Evolutionary conservation across 768 basidiomycete genomes (phyloP), one percentile per base, ranked within the genome.

Genomic region (Tricholoma furcatifolium): DNA sequence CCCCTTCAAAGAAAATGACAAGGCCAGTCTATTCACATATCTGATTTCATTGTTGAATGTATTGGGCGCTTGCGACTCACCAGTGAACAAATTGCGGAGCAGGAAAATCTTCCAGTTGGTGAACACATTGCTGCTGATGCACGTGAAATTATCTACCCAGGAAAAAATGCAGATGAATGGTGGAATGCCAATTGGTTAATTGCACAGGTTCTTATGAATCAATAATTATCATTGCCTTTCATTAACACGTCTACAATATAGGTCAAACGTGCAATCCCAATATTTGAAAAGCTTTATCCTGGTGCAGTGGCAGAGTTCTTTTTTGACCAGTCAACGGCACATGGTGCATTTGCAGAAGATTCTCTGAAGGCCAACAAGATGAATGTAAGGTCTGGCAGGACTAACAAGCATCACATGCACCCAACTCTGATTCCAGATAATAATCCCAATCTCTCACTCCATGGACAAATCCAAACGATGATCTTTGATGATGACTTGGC

Each of bases 261-360:
- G 49, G 40, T 51, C 21, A 41, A 51, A 51, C 11, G 17, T n/a
- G 20, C 30, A 4, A 53, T 46, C 18, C 41, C 31, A 30, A 43
- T 61, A 11, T 55, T 60, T 34, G 55, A 61, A 15, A 35, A 34
- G 15, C 7, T 61, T 6, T 46, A 44, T 48, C 55, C 54, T 3
- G 47, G 44, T 41, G 47, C 50, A 24, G 47, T 59, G 14, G 54
- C 40, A 11, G 43, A 61, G 9, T 59, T 53, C 20, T 34, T 59
- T 27, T 61, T 61, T 54, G 60, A 61, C 43, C 53, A 51, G 40
- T 61, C 59, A 34, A 54, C 58, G 31, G 54, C 60, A 14, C 58
- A 61, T 51, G 59, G 50, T 14, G 53, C 56, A 14, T 50, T 60
- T 24, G 44, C 56, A 11, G 11, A 23, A 12, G 56, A 54, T 55